phyloP scores from a whole-genome alignment of 2,329 filamentous ascomycete genomes.

The Aspergillus ibericus region DNA sequence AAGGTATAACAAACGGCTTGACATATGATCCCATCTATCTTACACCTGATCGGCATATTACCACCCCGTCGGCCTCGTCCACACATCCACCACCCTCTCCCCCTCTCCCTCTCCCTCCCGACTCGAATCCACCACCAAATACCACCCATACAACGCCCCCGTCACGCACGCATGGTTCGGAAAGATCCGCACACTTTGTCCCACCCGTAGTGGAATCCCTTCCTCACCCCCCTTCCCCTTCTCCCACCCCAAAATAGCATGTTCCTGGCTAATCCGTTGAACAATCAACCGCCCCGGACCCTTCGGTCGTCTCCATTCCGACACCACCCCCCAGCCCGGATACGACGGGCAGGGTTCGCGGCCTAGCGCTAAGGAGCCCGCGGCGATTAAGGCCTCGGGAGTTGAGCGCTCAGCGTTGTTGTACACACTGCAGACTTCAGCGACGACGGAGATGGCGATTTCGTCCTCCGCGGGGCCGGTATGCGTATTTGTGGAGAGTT shows the following conservation, averaged over 20 bases:
- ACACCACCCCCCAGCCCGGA: constrained; percentile 68
- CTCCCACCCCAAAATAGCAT: constrained; percentile 68
- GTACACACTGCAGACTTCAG: constrained; percentile 71
- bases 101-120: constrained; percentile 55
- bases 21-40: too few relatives aligned
- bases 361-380: constrained; percentile 68
- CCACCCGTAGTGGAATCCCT: constrained; percentile 56
- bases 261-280: constrained; percentile 72
- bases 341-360: constrained; percentile 73
- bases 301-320: constrained; percentile 55
- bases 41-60: too few relatives aligned
- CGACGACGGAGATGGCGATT: constrained; percentile 68
- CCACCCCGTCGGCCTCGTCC: constrained; percentile 51
- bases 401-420: constrained; percentile 53
- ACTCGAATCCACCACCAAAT: constrained; percentile 69
- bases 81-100: constrained; percentile 71
- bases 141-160: constrained; percentile 69
- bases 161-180: constrained; percentile 81
- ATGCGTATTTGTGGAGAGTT: constrained; percentile 69
- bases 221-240: too few relatives aligned
- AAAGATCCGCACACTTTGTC: constrained; percentile 70
- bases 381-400: constrained; percentile 67
- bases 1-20: too few relatives aligned
- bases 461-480: constrained; percentile 43
- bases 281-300: constrained; percentile 63